Evolutionary conservation across 768 basidiomycete genomes (phyloP).

Genomic region (Leucocoprinus leucothites): DNA sequence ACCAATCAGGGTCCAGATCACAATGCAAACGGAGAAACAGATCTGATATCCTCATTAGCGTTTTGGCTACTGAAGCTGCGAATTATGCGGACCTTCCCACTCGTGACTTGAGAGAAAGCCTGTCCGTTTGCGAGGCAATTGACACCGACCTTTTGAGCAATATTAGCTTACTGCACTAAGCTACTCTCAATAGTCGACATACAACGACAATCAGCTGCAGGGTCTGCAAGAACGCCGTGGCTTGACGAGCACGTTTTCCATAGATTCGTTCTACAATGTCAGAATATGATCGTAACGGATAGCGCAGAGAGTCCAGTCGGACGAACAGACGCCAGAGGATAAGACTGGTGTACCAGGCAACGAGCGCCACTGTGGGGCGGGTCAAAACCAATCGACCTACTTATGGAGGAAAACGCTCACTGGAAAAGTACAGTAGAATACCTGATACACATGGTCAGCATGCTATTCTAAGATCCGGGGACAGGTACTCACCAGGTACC

Average conservation of each 20-base stretch:
- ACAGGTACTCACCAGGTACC: constrained; percentile 47
- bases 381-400: no score
- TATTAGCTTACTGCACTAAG: no score
- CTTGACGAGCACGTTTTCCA: constrained; percentile 43
- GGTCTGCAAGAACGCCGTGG: constrained; percentile 48
- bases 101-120: constrained; percentile 47
- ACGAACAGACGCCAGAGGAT: constrained; percentile 55
- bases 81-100: constrained; percentile 45
- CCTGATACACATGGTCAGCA: constrained; percentile 18
- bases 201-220: constrained; percentile 58
- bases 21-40: constrained; percentile 54
- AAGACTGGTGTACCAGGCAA: constrained; percentile 54
- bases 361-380: constrained; percentile 34
- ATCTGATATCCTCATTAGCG: constrained; percentile 32
- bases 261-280: constrained; percentile 57
- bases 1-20: constrained; percentile 58
- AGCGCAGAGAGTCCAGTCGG: constrained; percentile 52
- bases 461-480: constrained; percentile 6
- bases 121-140: constrained; percentile 47
- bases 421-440: constrained; percentile 40
- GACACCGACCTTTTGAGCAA: constrained; percentile 36
- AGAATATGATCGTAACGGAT: constrained; percentile 51
- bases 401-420: constrained; percentile 20
- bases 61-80: no score
- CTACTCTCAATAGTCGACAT: constrained; percentile 19